Evolutionary conservation across 2,329 filamentous ascomycete genomes (phyloP).

Genomic region (Colletotrichum spinosum): DNA sequence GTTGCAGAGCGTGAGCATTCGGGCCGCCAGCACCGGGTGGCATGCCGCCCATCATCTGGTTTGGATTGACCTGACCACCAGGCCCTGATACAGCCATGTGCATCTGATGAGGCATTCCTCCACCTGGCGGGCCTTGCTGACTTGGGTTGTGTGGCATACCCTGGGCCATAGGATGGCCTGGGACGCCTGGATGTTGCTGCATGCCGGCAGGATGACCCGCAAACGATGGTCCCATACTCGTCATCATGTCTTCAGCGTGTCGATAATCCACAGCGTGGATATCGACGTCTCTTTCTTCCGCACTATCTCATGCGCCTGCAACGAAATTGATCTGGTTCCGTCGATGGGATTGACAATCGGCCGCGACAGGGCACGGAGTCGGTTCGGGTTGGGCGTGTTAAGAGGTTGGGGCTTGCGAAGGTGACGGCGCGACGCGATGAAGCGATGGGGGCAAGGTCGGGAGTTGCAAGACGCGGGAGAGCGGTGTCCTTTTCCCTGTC

Average conservation of each 20-base stretch:
- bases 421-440: conserved; percentile 35
- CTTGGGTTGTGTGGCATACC: conserved; percentile 76
- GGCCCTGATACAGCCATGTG: conserved; percentile 81
- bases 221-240: conserved; percentile 73
- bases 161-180: conserved; percentile 72
- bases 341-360: conserved; percentile 26
- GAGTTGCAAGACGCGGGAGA: conserved; percentile 25
- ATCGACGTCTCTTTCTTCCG: conserved; percentile 59
- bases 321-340: conserved; percentile 6
- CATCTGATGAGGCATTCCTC: conserved; percentile 75
- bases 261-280: conserved; percentile 71
- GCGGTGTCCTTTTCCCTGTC: background rate
- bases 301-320: conserved; percentile 61
- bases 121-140: conserved; percentile 75
- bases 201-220: conserved; percentile 77
- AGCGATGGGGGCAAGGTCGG: conserved; percentile 26
- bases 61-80: conserved; percentile 78
- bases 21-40: conserved; percentile 73
- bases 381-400: conserved; percentile 9
- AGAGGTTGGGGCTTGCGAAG: conserved; percentile 1
- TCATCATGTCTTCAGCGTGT: conserved; percentile 71
- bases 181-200: conserved; percentile 77
- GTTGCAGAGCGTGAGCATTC: conserved; percentile 78
- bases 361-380: conserved; percentile 14
- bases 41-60: conserved; percentile 81